Evolutionary conservation across 495 filamentous ascomycete species (phyloP).

Genomic region (Tuber melanosporum): DNA sequence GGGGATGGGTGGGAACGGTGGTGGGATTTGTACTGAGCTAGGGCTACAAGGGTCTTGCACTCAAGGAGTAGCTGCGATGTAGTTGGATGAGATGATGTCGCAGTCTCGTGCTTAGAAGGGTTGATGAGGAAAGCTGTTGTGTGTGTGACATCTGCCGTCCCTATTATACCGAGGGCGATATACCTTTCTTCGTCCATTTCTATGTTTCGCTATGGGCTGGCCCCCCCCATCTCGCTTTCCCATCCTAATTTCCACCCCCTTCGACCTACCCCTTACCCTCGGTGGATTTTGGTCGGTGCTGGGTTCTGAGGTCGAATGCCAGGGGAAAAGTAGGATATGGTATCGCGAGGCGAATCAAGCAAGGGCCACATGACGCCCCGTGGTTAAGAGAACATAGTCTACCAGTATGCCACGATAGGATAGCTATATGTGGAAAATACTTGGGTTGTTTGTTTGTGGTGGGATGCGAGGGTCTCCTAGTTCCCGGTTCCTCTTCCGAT

Average conservation of each 20-base stretch:
- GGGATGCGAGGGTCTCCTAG: not conserved
- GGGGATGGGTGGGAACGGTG: constrained; percentile 19
- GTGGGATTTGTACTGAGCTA: not conserved
- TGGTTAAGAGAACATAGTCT: not conserved
- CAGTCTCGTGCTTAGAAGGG: not conserved
- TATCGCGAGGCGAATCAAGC: not conserved
- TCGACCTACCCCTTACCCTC: not conserved
- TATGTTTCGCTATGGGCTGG: no score
- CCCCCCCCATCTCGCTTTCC: not conserved
- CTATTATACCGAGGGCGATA: not conserved
- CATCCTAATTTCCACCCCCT: not conserved
- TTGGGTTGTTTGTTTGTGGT: not conserved
- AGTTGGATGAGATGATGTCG: not conserved
- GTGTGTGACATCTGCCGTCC: not conserved
- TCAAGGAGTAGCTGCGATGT: not conserved
- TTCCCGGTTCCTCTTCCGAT: not conserved
- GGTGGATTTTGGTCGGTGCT: not conserved
- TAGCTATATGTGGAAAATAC: not conserved
- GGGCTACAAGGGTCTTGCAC: not conserved
- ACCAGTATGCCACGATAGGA: not conserved
- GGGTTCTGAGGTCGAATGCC: not conserved
- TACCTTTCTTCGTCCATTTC: not conserved
- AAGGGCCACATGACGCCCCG: not conserved
- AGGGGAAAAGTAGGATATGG: not conserved
- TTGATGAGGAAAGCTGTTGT: not conserved